Evolutionary conservation across 352 stramenopile species (phyloP).

Genomic region (Globisporangium nunn): DNA sequence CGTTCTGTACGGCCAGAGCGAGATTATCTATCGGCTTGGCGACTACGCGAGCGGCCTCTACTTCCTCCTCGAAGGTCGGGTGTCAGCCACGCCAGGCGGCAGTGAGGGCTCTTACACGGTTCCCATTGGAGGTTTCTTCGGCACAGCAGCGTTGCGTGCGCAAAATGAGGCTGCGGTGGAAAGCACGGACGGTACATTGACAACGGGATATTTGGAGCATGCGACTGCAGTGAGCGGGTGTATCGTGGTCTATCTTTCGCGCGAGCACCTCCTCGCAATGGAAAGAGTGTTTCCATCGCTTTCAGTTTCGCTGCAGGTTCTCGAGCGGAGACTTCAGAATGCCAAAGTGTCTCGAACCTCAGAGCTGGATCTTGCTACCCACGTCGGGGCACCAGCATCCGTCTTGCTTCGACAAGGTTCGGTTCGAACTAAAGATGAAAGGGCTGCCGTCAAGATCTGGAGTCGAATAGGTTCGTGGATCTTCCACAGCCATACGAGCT

Average conservation of each 20-base stretch:
- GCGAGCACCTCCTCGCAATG: conserved; percentile 41
- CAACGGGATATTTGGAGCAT: conserved; percentile 25
- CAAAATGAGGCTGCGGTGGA: background rate
- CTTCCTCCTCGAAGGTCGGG: conserved; percentile 43
- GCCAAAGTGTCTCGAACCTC: conserved; percentile 21
- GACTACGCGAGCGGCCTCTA: conserved; percentile 44
- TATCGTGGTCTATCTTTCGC: conserved; percentile 42
- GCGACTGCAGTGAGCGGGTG: conserved; percentile 44
- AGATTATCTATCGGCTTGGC: conserved; percentile 49
- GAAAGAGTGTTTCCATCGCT: conserved; percentile 22
- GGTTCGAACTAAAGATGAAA: background rate
- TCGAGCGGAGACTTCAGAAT: conserved; percentile 25
- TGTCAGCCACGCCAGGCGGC: conserved; percentile 20
- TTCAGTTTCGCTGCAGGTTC: conserved; percentile 15
- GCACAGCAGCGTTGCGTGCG: conserved; percentile 26
- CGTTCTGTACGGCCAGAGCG: conserved; percentile 46
- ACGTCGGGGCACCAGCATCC: background rate
- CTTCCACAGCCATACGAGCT: conserved; percentile 9
- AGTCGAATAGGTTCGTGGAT: background rate
- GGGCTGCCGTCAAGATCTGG: background rate
- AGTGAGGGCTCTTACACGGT: conserved; percentile 18
- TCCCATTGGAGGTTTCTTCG: conserved; percentile 42
- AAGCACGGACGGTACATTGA: background rate
- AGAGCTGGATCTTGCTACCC: conserved; percentile 21
- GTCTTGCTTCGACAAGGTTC: background rate